These are phyloP conservation scores for Davidsoniella neocaledoniae DNA, from an alignment of 2,329 filamentous ascomycete species.

Conservation along the genomic window DNA sequence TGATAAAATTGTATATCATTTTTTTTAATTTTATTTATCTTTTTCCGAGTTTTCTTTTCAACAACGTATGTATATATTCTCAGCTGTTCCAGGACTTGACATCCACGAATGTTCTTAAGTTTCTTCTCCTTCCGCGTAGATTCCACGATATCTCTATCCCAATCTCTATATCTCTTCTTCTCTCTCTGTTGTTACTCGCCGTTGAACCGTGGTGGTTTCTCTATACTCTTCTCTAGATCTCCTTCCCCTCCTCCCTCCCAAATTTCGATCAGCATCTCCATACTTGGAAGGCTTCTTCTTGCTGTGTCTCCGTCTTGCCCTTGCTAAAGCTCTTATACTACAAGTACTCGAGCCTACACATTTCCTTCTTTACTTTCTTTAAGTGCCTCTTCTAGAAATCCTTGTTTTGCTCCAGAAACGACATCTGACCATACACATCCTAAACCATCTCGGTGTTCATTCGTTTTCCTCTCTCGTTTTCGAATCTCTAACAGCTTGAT, in stretches of 20 bases:
- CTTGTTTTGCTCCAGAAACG: constrained; percentile 5
- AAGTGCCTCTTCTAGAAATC: neutral
- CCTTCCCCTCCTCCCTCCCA: neutral
- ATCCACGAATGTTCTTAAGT: too few species aligned
- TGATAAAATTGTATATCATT: too few species aligned
- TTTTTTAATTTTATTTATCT: too few species aligned
- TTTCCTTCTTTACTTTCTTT: neutral
- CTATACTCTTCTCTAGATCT: neutral
- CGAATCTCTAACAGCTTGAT: constrained; percentile 1
- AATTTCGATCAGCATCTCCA: too few species aligned
- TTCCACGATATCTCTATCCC: neutral
- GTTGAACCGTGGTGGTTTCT: too few species aligned
- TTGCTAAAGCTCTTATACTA: neutral
- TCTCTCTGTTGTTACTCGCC: neutral
- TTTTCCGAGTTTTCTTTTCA: too few species aligned
- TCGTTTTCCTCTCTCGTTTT: constrained; percentile 5
- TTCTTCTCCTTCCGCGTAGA: too few species aligned
- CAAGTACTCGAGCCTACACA: constrained; percentile 1
- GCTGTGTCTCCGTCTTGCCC: neutral
- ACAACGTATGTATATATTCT: too few species aligned
- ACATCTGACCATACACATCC: neutral
- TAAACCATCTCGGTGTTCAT: constrained; percentile 3
- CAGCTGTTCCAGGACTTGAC: too few species aligned
- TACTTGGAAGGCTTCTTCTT: neutral
- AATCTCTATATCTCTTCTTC: constrained; percentile 1